Base-by-base conservation (phyloP, 768 basidiomycete species). In the Filobasidium floriforme region DNA sequence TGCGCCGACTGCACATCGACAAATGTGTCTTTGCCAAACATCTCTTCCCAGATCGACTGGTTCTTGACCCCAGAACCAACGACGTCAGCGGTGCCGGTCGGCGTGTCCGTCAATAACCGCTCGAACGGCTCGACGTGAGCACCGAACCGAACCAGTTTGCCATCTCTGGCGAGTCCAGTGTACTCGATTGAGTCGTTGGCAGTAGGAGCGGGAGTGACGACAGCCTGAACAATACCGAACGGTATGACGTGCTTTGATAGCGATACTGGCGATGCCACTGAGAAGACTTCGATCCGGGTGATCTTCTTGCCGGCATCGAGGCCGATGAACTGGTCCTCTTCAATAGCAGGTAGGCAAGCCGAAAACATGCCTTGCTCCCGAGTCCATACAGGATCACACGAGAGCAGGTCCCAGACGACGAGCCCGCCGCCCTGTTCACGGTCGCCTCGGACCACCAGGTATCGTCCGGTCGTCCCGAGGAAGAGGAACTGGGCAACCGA, bases 21-120 rank as follows among this genome's bases (percentile, higher is more conserved):
- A 70, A 92, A 85, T 1, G 88, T 88, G 52, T 89, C 85, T 66
- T 84, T 81, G 44, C 92, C 92, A 73, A 94, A 96, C 73, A 93
- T 89, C 73, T 93, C 91, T 76, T 90, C 88, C 80, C 93, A 90
- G 7, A 96, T 80, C 9, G 89, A 88, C 66, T 43, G 60, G 28
- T 61, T 73, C 59, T 75, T 73, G 65, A 82, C 79, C 46, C 76
- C 81, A 41, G 75, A 80, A 22, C 83, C 79, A 15, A 79, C 76
- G 46, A 83, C 82, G 14, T 82, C 82, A 59, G 81, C 78, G 0
- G 79, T 75, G 24, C 78, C 24, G 14, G 14, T 57, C 72, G 26
- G 75, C 22, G 7, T 28, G 24, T 57, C 54, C 24, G 54, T 24
- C 29, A 57, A 57, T 26, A 15, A 14, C 32, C 59, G 59, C 41